Conservation (phyloP, 1,139 yeast genomes). For the Lodderomyces theae region DNA sequence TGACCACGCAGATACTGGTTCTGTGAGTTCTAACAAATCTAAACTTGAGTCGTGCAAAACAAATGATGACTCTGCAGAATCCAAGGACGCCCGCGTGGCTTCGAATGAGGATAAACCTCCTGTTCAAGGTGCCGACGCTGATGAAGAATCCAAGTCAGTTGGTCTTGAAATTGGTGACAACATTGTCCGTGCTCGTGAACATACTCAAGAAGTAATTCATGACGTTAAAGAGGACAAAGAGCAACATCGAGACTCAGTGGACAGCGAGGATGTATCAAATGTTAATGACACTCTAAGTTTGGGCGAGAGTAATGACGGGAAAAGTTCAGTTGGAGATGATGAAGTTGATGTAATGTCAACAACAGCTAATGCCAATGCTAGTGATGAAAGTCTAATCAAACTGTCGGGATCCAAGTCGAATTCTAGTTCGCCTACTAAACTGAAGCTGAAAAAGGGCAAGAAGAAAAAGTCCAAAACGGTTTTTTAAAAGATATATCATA, state of each 20-base stretch:
- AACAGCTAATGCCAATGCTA: not conserved
- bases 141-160: not conserved
- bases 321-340: not conserved
- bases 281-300: not conserved
- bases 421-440: constrained; percentile 7
- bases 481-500: not conserved
- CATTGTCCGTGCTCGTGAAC: not conserved
- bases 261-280: not conserved
- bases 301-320: not conserved
- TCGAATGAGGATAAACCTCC: too few species aligned
- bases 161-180: not conserved
- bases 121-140: too few species aligned
- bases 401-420: not conserved
- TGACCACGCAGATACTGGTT: too few species aligned
- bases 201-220: constrained; percentile 4
- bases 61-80: too few species aligned
- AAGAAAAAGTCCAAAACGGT: constrained; percentile 2
- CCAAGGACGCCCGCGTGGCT: too few species aligned
- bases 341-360: not conserved
- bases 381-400: not conserved
- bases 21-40: too few species aligned
- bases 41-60: too few species aligned
- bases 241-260: too few species aligned
- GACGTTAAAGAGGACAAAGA: constrained; percentile 9
- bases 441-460: constrained; percentile 8